Evolutionary conservation across 768 basidiomycete genomes (phyloP).

Genomic region (Mycena latifolia): DNA sequence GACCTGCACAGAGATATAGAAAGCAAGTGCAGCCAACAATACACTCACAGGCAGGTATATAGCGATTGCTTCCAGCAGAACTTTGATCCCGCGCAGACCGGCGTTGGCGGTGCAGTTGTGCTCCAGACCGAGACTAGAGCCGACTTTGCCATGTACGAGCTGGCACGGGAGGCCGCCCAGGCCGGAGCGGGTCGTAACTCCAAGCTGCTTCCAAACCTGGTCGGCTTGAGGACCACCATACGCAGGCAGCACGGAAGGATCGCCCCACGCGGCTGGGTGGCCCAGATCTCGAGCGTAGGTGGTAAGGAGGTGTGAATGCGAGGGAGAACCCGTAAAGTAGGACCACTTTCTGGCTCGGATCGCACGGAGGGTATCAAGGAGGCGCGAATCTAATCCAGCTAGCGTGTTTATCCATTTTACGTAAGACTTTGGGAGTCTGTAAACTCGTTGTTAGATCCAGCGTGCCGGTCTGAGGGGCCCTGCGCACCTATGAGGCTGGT

Average conservation of each 20-base stretch:
- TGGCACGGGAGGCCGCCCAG: constrained; percentile 82
- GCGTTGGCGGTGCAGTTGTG: constrained; percentile 74
- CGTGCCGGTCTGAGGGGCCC: not conserved
- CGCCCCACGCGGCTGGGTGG: constrained; percentile 71
- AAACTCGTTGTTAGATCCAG: constrained; percentile 21
- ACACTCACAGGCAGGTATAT: constrained; percentile 79
- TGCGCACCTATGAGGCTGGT: constrained; percentile 75
- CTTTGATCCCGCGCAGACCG: constrained; percentile 62
- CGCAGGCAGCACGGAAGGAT: constrained; percentile 70
- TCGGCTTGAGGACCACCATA: constrained; percentile 69
- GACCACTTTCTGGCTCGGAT: constrained; percentile 71
- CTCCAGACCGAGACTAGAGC: constrained; percentile 58
- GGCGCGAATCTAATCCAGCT: constrained; percentile 73
- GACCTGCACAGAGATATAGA: constrained; percentile 56
- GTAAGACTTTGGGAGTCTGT: constrained; percentile 72
- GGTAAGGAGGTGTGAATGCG: constrained; percentile 55
- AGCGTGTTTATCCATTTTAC: constrained; percentile 84
- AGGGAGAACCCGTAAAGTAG: constrained; percentile 60
- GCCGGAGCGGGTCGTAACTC: constrained; percentile 62
- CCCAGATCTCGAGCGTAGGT: constrained; percentile 68
- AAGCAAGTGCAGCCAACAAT: not conserved
- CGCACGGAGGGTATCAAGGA: constrained; percentile 66
- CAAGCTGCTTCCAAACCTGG: constrained; percentile 66
- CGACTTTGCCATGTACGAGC: constrained; percentile 73
- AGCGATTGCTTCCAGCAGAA: constrained; percentile 71